Percentiles rank a stretch among this genome's conserved stretches.
phyloP scores from a whole-genome alignment of 345 rosid genomes.

The Capsella bursapastoris region DNA sequence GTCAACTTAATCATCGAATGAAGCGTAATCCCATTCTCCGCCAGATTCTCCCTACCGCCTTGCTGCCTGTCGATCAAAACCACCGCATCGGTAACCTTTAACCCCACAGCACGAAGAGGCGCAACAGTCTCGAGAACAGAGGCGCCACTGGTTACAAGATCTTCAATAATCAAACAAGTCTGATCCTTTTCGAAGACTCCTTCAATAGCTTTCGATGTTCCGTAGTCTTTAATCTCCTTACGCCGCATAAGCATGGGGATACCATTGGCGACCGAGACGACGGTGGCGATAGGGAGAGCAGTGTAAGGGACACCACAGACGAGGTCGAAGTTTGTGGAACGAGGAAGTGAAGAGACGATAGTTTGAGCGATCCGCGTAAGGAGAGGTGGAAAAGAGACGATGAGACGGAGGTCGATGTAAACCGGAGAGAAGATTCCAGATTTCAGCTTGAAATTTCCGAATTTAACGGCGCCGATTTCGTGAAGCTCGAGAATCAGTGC shows the following conservation, averaged over 20 bases:
- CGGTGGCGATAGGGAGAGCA: slow-evolving; percentile 91
- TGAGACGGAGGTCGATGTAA: slow-evolving; percentile 95
- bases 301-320: slow-evolving; percentile 97
- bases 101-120: slow-evolving; percentile 78
- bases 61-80: slow-evolving; percentile 92
- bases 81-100: slow-evolving; percentile 83
- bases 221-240: slow-evolving; percentile 88
- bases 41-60: slow-evolving; percentile 88
- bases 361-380: slow-evolving; percentile 74
- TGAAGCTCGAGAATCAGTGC: slow-evolving; percentile 83
- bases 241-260: slow-evolving; percentile 95
- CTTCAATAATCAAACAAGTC: slow-evolving; percentile 75
- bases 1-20: slow-evolving; percentile 76
- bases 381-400: slow-evolving; percentile 82
- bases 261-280: slow-evolving; percentile 64
- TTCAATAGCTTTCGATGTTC: slow-evolving; percentile 85
- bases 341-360: slow-evolving; percentile 67
- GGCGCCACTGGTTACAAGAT: slow-evolving; percentile 87
- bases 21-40: slow-evolving; percentile 70
- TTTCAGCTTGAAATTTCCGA: slow-evolving; percentile 87
- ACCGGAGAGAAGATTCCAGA: slow-evolving; percentile 91
- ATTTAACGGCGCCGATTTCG: slow-evolving; percentile 90
- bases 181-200: slow-evolving; percentile 64
- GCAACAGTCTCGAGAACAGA: slow-evolving; percentile 92
- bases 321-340: slow-evolving; percentile 60